A percentile compares a stretch with the other conserved stretches of the same genome.
Conservation (phyloP, 768 basidiomycete species). For the Tulasnella sp. region DNA sequence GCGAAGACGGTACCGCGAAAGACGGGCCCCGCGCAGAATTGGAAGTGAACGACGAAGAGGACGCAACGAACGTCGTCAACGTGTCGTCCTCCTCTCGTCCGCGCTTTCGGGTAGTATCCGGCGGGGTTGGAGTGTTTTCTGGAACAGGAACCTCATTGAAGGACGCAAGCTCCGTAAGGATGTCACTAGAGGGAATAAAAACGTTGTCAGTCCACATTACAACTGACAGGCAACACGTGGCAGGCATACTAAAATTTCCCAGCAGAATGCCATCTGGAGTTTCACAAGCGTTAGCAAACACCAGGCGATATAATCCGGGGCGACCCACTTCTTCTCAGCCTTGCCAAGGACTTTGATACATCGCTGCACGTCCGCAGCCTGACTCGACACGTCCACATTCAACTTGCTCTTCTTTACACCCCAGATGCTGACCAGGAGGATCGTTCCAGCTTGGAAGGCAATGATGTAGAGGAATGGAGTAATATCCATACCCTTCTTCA, state of each 20-base stretch:
- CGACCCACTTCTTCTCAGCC: constrained; percentile 35
- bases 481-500: constrained; percentile 36
- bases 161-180: constrained; percentile 26
- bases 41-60: background rate
- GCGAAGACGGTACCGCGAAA: background rate
- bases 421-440: constrained; percentile 66
- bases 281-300: background rate
- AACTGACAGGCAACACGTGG: background rate
- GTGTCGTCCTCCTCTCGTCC: constrained; percentile 15
- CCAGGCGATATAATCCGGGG: background rate
- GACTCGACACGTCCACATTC: constrained; percentile 44
- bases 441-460: constrained; percentile 49
- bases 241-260: constrained; percentile 24
- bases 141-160: constrained; percentile 28
- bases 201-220: background rate
- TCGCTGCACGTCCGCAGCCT: constrained; percentile 57
- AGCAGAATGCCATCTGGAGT: constrained; percentile 26
- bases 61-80: background rate
- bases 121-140: constrained; percentile 21
- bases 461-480: constrained; percentile 39
- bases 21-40: background rate
- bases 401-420: constrained; percentile 50
- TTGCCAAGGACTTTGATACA: constrained; percentile 54
- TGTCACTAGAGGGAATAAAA: constrained; percentile 17
- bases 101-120: constrained; percentile 22